Base-by-base conservation (phyloP, 2,329 filamentous ascomycete species). In the Penicillium crustosum region DNA sequence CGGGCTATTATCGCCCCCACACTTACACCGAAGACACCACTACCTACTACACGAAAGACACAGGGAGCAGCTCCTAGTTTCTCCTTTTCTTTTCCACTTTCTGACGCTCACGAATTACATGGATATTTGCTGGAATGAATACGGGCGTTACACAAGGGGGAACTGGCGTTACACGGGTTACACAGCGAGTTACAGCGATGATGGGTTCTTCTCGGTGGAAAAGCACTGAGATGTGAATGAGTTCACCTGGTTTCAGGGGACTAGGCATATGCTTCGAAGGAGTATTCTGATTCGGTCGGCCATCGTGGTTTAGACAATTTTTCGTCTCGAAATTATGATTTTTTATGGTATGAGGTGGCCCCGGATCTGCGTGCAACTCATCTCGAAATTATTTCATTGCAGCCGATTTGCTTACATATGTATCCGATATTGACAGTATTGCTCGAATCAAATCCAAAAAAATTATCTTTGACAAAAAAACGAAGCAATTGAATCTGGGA, bases 1-100 rank as follows among this genome's bases (percentile, higher is more conserved):
- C 58, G 19, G 29, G 47, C 42, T 52, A 61, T 35, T 54, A 61
- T 49, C 53, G 41, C 1, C 55, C 49, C 36, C 55, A 60, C 53
- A 54, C 57, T 10, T 43, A 53, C 12, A 36, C 44, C 38, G 55
- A 51, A 29, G 49, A 44, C 49, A 36, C 53, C 13, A 19, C 10
- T n/a, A 41, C 21, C 21, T 42, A 36, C 21, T 42, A 36, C 33
- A 50, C 41, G n/a, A 53, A n/a, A 48, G 42, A 56, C 23, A 56
- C 53, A 6, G 31, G 50, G 49, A 41, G 33, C 50, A 41, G 33
- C 51, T 39, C 25, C 3, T 43, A 48, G 41, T 6, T 47, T 33
- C 10, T 33, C 7, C 7, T 44, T 47, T 15, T 58, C 42, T 31
- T 56, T 41, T 39, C 50, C 29, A 39, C 6, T 42, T 27, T 19